phyloP scores from a whole-genome alignment of 192 early-diverging fungal genomes.

The Chytriomyces sp. region DNA sequence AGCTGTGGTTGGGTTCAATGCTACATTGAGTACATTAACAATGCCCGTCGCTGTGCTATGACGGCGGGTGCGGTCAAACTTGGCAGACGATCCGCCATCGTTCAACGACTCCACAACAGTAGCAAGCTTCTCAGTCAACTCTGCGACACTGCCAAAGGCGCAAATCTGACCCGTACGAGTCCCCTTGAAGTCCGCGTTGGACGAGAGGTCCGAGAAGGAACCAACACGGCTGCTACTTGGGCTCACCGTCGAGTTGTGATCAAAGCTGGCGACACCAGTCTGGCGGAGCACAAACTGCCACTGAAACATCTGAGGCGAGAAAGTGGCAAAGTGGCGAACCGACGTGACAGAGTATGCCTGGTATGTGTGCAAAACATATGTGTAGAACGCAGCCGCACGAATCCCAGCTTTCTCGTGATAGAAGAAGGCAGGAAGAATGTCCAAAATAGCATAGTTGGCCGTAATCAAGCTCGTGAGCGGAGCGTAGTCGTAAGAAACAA shows the following conservation, averaged over 20 bases:
- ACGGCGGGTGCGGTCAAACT: background rate
- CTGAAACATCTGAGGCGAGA: conserved; percentile 42
- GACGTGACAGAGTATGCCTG: conserved; percentile 93
- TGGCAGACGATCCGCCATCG: conserved; percentile 6
- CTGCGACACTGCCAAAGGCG: conserved; percentile 67
- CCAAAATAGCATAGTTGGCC: conserved; percentile 93
- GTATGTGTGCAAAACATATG: conserved; percentile 96
- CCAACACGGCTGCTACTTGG: conserved; percentile 64
- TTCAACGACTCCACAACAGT: conserved; percentile 63
- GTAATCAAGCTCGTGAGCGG: conserved; percentile 68
- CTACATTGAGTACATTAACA: conserved; percentile 86
- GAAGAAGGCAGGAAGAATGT: conserved; percentile 92
- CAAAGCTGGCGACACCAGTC: conserved; percentile 21
- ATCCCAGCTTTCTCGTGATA: conserved; percentile 80
- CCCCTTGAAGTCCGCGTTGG: conserved; percentile 54
- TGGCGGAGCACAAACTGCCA: conserved; percentile 59
- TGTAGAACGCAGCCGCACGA: conserved; percentile 84
- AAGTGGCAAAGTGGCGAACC: conserved; percentile 54
- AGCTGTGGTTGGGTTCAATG: conserved; percentile 47
- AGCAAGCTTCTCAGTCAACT: conserved; percentile 67
- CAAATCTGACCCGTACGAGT: conserved; percentile 87
- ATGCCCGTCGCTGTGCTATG: conserved; percentile 39
- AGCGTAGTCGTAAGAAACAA: conserved; percentile 51
- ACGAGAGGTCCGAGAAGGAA: conserved; percentile 80
- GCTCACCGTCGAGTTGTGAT: conserved; percentile 21